Percentiles rank a stretch among this genome's conserved stretches.
phyloP scores from a whole-genome alignment of 2,329 filamentous ascomycete species.

The Aspergillus sp. region DNA sequence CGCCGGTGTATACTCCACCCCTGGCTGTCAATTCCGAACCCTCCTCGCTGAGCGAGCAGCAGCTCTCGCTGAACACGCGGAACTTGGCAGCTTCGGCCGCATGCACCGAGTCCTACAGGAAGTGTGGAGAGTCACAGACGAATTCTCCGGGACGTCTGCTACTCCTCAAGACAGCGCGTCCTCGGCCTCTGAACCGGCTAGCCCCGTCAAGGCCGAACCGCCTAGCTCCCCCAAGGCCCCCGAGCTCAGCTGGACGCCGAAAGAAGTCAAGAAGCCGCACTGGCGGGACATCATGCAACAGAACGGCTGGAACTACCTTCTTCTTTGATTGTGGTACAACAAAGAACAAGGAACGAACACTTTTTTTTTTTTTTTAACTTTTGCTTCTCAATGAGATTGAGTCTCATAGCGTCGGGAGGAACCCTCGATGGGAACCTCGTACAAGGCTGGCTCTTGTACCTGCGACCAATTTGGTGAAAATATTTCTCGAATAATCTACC shows the following conservation, averaged over 20 bases:
- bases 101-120: slow-evolving; percentile 76
- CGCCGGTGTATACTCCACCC: slow-evolving; percentile 73
- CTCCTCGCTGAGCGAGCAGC: slow-evolving; percentile 75
- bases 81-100: slow-evolving; percentile 82
- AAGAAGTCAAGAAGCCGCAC: slow-evolving; percentile 59
- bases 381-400: slow-evolving; percentile 14
- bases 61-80: slow-evolving; percentile 72
- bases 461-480: slow-evolving; percentile 8
- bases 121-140: slow-evolving; percentile 76
- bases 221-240: slow-evolving; percentile 18
- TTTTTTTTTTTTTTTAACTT: background rate
- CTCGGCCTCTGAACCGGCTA: slow-evolving; percentile 5
- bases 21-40: slow-evolving; percentile 70
- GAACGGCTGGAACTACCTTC: slow-evolving; percentile 88
- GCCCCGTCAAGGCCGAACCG: slow-evolving; percentile 22
- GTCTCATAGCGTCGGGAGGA: slow-evolving; percentile 15
- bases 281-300: slow-evolving; percentile 93
- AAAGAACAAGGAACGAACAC: no score
- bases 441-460: slow-evolving; percentile 21
- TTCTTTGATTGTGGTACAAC: slow-evolving; percentile 62
- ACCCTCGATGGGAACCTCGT: slow-evolving; percentile 22
- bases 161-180: slow-evolving; percentile 12
- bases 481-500: slow-evolving; percentile 3
- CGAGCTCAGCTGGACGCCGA: slow-evolving; percentile 11
- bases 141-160: slow-evolving; percentile 34